phyloP scores from a whole-genome alignment of 108 stramenopile genomes.

The Aureococcus anophagefferens region DNA sequence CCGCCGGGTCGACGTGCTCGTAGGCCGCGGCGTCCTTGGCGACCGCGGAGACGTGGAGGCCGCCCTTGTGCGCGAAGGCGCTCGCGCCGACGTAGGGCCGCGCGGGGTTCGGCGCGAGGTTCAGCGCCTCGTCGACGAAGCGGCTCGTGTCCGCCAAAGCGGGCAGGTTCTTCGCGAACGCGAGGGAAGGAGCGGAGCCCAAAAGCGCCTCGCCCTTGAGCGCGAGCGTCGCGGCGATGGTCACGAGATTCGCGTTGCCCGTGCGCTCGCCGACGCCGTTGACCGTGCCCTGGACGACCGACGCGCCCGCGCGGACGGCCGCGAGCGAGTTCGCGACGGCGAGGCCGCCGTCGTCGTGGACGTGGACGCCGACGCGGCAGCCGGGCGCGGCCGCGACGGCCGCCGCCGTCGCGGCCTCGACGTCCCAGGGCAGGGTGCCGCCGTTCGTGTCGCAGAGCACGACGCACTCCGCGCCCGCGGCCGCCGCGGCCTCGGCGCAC shows the following conservation, averaged over 20 bases:
- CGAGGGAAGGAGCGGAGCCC: too few relatives aligned
- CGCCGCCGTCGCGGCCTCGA: conserved; percentile 38
- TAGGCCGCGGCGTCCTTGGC: conserved; percentile 65
- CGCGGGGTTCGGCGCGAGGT: conserved; percentile 52
- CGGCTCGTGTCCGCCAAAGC: conserved; percentile 67
- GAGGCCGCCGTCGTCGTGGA: conserved; percentile 86
- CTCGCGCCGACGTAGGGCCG: conserved; percentile 74
- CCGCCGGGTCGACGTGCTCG: conserved; percentile 73
- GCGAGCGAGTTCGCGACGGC: conserved; percentile 77
- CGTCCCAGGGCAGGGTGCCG: conserved; percentile 80
- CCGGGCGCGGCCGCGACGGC: background rate
- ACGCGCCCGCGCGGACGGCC: conserved; percentile 63
- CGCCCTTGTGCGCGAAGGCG: conserved; percentile 92
- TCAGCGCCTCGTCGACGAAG: conserved; percentile 77
- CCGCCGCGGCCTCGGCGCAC: conserved; percentile 65
- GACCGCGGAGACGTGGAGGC: conserved; percentile 82
- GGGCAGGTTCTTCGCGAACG: conserved; percentile 31
- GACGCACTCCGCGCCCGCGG: conserved; percentile 67
- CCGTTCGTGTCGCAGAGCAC: conserved; percentile 93
- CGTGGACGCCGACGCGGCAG: conserved; percentile 70
- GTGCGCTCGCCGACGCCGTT: conserved; percentile 86
- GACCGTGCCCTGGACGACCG: conserved; percentile 78
- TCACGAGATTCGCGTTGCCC: conserved; percentile 80
- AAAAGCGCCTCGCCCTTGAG: conserved; percentile 56
- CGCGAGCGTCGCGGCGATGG: conserved; percentile 68